Evolutionary conservation across 2,329 filamentous ascomycete species (phyloP), one percentile per base, ranked within the genome.

Genomic region (Aspergillus sp.): DNA sequence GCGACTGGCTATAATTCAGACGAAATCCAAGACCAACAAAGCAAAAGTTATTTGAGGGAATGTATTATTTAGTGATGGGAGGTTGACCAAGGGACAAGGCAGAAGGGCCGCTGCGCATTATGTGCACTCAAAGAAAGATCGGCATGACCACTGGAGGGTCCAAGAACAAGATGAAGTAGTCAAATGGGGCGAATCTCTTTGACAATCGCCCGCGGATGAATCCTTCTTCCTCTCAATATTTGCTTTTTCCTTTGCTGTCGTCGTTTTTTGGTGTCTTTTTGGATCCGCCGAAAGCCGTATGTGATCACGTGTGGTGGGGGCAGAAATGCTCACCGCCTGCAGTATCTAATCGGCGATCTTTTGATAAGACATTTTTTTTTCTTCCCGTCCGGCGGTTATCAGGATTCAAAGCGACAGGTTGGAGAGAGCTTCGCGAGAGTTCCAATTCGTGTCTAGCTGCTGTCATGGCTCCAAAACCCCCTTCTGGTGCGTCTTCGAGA

Each of bases 401-500:
- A 19, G 19, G 19, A 19, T 19, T 19, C 19, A 19, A 19, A 19
- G 19, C 19, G 19, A 19, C 19, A 19, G 19, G 19, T 19, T 19
- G 19, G 33, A 29, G 27, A 36, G 38, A 39, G n/a, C 26, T 7
- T 36, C 29, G 26, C 8, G 28, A 41, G 36, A 34, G 28, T n/a
- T 29, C 12, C 13, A 33, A 33, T 47, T 36, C 13, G 36, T 39
- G 38, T 39, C 33, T 39, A 6, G 27, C 30, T 31, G 33, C n/a
- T 13, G 38, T 26, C 28, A 66, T 67, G 60, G 58, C 64, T 31
- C 54, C 60, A 2, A 65, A 65, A 75, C 73, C 66, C 71, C 71
- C 60, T 73, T 53, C 63, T 34, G 48, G 50, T 13, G 53, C 59
- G 5, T 64, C 72, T 30, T 70, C 75, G 34, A 70, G 81, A 52